A percentile compares a stretch with the other conserved stretches of the same genome.
Conservation (phyloP, 2,329 filamentous ascomycete genomes). For the Talaromyces sp. region DNA sequence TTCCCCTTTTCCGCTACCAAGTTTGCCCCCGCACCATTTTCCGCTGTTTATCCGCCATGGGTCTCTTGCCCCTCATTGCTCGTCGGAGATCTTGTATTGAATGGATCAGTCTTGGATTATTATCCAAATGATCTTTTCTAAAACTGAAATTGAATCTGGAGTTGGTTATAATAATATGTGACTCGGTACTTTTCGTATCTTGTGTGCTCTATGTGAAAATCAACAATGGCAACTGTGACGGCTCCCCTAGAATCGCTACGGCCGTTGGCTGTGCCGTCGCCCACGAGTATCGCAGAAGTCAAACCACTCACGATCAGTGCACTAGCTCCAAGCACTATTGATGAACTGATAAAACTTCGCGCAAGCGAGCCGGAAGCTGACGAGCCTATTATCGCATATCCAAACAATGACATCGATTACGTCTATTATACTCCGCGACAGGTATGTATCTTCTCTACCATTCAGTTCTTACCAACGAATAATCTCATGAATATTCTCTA, state of each 20-base stretch:
- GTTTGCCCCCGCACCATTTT: neutral
- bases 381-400: neutral
- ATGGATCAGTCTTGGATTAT: neutral
- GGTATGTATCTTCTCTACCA: neutral
- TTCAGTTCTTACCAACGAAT: neutral
- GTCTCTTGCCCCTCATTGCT: neutral
- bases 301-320: neutral
- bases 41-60: neutral
- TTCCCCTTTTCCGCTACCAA: neutral
- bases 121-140: neutral
- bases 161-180: neutral
- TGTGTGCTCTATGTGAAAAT: neutral
- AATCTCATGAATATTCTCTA: neutral
- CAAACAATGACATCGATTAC: neutral
- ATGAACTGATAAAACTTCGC: neutral
- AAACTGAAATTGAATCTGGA: neutral
- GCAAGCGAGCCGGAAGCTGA: neutral
- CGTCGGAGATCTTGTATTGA: neutral
- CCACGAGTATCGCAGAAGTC: slow-evolving; percentile 15
- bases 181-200: neutral
- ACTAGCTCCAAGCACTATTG: neutral
- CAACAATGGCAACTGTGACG: neutral
- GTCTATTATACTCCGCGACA: neutral
- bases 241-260: neutral
- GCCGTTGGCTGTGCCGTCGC: neutral